A percentile compares a stretch with the other conserved stretches of the same genome.
phyloP scores from a whole-genome alignment of 2,329 filamentous ascomycete species.

The Trichoderma endophyticum region DNA sequence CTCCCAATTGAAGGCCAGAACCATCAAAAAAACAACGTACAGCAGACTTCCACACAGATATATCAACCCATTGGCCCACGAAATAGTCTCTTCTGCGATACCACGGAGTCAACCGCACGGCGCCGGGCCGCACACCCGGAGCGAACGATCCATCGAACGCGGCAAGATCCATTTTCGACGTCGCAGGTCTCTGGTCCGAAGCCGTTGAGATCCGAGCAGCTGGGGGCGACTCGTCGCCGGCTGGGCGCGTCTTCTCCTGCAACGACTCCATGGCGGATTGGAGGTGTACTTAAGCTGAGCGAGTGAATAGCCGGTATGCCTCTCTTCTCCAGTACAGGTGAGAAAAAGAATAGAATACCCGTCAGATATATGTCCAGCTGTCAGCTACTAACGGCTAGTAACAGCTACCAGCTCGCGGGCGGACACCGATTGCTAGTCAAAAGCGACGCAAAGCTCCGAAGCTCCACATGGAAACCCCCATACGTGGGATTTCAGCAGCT shows the following conservation, averaged over 20 bases:
- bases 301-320: neutral
- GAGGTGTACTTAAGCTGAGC: neutral
- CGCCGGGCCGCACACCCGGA: constrained; percentile 20
- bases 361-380: neutral
- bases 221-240: neutral
- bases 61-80: constrained; percentile 26
- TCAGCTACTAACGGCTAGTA: neutral
- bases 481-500: neutral
- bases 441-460: neutral
- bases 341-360: neutral
- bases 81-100: constrained; percentile 27
- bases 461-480: neutral
- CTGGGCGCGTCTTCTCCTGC: neutral
- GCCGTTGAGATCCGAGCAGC: neutral
- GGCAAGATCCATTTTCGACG: constrained; percentile 12
- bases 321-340: neutral
- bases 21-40: constrained; percentile 19
- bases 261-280: neutral
- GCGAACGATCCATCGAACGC: constrained; percentile 26
- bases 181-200: neutral
- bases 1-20: neutral
- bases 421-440: neutral
- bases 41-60: constrained; percentile 28
- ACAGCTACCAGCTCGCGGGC: neutral
- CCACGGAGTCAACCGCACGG: constrained; percentile 23